These are phyloP conservation scores for Prototheca stagnorum DNA, from an alignment of 163 green algal species.

Conservation along the genomic window DNA sequence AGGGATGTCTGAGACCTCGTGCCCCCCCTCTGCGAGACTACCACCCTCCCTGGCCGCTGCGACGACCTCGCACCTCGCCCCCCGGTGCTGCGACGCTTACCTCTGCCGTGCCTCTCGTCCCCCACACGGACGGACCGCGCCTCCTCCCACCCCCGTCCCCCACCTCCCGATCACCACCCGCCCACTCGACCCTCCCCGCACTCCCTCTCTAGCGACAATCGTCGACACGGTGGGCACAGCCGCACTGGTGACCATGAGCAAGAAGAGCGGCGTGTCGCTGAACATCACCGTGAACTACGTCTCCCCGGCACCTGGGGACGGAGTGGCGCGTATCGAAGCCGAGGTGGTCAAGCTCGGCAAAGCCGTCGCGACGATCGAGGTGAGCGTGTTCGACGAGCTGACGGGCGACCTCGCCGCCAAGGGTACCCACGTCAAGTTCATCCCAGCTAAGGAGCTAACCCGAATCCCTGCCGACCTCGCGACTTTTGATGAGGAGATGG, in stretches of 20 bases:
- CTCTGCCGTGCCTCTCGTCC: too few relatives aligned
- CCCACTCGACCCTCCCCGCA: neutral
- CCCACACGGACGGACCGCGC: neutral
- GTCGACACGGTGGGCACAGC: conserved; percentile 21
- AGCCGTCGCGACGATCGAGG: neutral
- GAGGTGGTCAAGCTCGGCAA: conserved; percentile 1
- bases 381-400: neutral
- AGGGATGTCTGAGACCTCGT: too few relatives aligned
- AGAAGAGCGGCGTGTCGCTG: conserved; percentile 1
- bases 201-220: conserved; percentile 13
- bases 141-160: neutral
- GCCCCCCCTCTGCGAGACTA: too few relatives aligned
- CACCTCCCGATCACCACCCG: neutral
- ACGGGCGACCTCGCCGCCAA: neutral
- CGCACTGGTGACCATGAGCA: conserved; percentile 11
- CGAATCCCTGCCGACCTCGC: too few relatives aligned
- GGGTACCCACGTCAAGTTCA: neutral
- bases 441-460: too few relatives aligned
- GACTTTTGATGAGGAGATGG: too few relatives aligned
- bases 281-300: conserved; percentile 1
- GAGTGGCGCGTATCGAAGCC: neutral
- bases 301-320: neutral
- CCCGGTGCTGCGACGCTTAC: too few relatives aligned
- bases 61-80: too few relatives aligned
- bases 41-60: too few relatives aligned